A percentile compares a stretch with the other conserved stretches of the same genome.
Evolutionary conservation across 768 basidiomycete genomes (phyloP).

Genomic region (Mycena metata): DNA sequence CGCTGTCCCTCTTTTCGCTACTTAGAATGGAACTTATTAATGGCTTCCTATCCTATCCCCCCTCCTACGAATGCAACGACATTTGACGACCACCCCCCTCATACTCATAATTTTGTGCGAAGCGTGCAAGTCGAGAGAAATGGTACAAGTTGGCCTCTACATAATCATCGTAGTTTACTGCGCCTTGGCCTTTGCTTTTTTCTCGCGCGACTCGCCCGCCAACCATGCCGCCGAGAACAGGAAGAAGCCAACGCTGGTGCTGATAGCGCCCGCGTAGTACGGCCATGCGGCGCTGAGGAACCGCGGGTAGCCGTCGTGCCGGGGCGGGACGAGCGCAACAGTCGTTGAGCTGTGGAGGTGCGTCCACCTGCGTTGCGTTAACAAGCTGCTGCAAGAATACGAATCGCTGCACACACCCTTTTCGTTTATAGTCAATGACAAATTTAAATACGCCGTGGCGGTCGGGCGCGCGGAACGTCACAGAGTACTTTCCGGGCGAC

Average conservation of each 20-base stretch:
- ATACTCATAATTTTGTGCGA: not conserved
- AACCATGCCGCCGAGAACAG: constrained; percentile 91
- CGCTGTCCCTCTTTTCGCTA: constrained; percentile 21
- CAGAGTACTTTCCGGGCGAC: constrained; percentile 76
- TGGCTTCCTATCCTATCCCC: constrained; percentile 12
- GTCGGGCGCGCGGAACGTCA: constrained; percentile 93
- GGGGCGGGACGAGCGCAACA: constrained; percentile 91
- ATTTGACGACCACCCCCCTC: constrained; percentile 8
- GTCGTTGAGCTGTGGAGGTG: constrained; percentile 79
- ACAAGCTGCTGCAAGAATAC: constrained; percentile 9
- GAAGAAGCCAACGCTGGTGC: constrained; percentile 88
- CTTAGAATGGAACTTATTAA: constrained; percentile 37
- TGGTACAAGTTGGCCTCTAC: constrained; percentile 33
- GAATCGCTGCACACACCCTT: constrained; percentile 69
- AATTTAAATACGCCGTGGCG: constrained; percentile 99
- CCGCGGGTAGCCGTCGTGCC: constrained; percentile 95
- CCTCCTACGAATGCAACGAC: constrained; percentile 13
- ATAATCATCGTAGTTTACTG: constrained; percentile 47
- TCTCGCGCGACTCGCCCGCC: constrained; percentile 81
- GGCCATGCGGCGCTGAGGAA: constrained; percentile 98
- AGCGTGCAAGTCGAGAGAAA: constrained; percentile 24
- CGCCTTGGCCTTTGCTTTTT: constrained; percentile 63
- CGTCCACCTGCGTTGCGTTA: constrained; percentile 67
- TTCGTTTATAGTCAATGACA: constrained; percentile 89
- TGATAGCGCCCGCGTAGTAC: constrained; percentile 92